Conservation (phyloP, 2,329 filamentous ascomycete genomes). For the Pezicula radicicola region DNA sequence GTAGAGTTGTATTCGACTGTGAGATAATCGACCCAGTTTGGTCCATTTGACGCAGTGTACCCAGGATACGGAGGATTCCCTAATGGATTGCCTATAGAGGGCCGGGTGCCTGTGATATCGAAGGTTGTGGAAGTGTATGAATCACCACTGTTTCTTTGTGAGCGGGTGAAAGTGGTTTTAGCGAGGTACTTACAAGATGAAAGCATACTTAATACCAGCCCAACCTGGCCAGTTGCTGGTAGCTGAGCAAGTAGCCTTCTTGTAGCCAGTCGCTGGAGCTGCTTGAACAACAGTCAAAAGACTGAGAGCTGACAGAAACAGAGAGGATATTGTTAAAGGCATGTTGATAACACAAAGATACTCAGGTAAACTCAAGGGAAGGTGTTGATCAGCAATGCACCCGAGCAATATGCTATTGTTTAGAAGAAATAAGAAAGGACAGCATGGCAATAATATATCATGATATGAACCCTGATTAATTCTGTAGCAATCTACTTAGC, state of each 20-base stretch:
- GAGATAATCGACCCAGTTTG: constrained; percentile 53
- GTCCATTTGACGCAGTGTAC: constrained; percentile 40
- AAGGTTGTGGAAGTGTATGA: constrained; percentile 37
- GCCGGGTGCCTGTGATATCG: constrained; percentile 29
- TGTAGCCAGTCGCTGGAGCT: background rate
- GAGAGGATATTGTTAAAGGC: constrained; percentile 5
- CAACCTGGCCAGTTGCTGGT: constrained; percentile 33
- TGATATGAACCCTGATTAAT: too few species aligned
- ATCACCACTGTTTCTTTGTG: constrained; percentile 29
- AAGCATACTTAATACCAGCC: constrained; percentile 36
- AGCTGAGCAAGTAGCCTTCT: constrained; percentile 16
- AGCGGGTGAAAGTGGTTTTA: background rate
- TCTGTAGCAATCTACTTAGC: background rate
- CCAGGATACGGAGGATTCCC: constrained; percentile 38
- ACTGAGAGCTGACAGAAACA: constrained; percentile 3
- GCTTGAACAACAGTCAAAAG: constrained; percentile 8
- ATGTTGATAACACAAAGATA: constrained; percentile 1
- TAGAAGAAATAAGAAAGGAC: too few species aligned
- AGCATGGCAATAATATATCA: too few species aligned
- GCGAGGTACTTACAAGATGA: constrained; percentile 35
- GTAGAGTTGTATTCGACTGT: constrained; percentile 41
- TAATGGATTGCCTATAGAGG: constrained; percentile 32
- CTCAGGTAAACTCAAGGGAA: too few species aligned
- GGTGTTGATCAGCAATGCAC: too few species aligned
- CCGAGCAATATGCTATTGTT: too few species aligned